Evolutionary conservation across 176 grass and related monocot species (phyloP).

Genomic region (Oryza meridionalis): DNA sequence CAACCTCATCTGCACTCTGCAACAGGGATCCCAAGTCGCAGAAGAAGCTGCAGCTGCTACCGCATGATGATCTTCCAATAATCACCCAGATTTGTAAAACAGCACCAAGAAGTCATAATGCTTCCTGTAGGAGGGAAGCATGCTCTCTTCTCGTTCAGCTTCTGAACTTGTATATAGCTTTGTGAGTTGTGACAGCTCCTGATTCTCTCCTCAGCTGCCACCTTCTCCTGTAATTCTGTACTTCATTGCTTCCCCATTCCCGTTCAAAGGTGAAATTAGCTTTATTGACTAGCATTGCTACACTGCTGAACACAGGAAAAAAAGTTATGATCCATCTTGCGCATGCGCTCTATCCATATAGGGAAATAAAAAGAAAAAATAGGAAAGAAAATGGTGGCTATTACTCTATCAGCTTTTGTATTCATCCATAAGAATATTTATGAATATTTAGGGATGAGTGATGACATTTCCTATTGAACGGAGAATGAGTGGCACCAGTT

Average conservation of each 20-base stretch:
- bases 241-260: slow-evolving; percentile 33
- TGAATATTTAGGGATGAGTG: background rate
- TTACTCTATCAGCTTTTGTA: background rate
- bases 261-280: slow-evolving; percentile 38
- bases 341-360: slow-evolving; percentile 10
- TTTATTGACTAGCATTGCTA: slow-evolving; percentile 33
- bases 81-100: slow-evolving; percentile 40
- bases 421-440: background rate
- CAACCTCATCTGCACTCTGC: slow-evolving; percentile 93
- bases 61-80: slow-evolving; percentile 59
- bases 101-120: slow-evolving; percentile 50
- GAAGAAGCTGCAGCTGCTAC: slow-evolving; percentile 92
- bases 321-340: background rate
- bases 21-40: slow-evolving; percentile 72
- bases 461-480: background rate
- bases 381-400: slow-evolving; percentile 3
- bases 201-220: slow-evolving; percentile 48
- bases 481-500: background rate
- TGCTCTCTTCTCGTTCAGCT: slow-evolving; percentile 37
- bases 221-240: slow-evolving; percentile 43
- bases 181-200: slow-evolving; percentile 50
- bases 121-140: slow-evolving; percentile 75
- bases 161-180: slow-evolving; percentile 77
- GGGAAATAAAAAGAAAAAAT: background rate
- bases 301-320: slow-evolving; percentile 21